Evolutionary conservation across 495 filamentous ascomycete genomes (phyloP), one percentile per base, ranked within the genome.

Genomic region (Xylaria telfairii): DNA sequence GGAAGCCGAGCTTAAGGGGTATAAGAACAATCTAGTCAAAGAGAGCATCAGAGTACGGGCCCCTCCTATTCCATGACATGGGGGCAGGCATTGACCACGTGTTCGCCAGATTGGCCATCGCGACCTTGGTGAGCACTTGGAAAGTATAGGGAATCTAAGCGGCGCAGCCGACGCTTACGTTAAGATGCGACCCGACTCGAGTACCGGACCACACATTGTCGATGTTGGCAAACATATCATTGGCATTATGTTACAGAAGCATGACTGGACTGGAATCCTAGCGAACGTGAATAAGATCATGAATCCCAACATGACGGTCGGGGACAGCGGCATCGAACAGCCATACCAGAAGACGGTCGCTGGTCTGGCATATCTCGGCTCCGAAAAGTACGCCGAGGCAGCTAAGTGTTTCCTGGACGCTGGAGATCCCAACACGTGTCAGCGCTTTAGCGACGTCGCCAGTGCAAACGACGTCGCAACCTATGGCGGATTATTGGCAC

Each of bases 21-120:
- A 98, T 82, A 99, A 97, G 80, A 97, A 98, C 75, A 99, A 98
- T 72, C 80, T 98, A 44, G 93, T 99, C 72, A 98, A 98, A 78
- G 96, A 99, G 81, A 98, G 95, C 81, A 97, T 98, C 71, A 83
- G 96, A 75, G 94, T 96, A 86, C 67, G 90, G 72, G 62, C 24
- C 34, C 39, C 21, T 0, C 4, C n/a, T n/a, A n/a, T 9, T 9
- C 4, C 47, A 59, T 37, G 24, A 12, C 9, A 26, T 32, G 21
- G 44, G 32, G 28, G 5, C 44, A 41, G 3, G 13, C 21, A 26
- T n/a, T 68, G 17, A 67, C 61, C 12, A 47, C 72, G 30, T 63
- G 69, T 46, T 63, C 44, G 8, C 46, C 53, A 85, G 83, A 86
- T 86, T 73, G 84, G 81, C 41, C 77, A 85, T 57, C 83, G 84